Evolutionary conservation across 192 early-diverging fungal genomes (phyloP), one percentile per base, ranked within the genome.

Genomic region (Coemansia erecta): DNA sequence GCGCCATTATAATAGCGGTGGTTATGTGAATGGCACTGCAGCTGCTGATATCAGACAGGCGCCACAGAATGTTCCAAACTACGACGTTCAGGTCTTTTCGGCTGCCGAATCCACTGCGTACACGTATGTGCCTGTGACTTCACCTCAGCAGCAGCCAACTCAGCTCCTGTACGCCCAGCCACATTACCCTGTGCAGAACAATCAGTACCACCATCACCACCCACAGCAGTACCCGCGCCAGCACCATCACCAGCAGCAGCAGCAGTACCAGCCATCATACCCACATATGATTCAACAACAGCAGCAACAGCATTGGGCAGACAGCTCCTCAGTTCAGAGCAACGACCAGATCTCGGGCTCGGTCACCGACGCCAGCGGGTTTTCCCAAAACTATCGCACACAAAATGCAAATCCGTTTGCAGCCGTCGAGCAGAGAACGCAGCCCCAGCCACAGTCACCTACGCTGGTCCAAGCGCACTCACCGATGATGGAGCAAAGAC

Each of bases 291-390:
- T 26, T n/a, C 59, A 17, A 18, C 62, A 45, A 17, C 54, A 56
- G 63, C 60, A 11, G 59, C 60, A 22, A 63, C 52, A 52, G 46
- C 41, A 45, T 22, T 17, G 55, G 73, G n/a, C 50, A 24, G 73
- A 77, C 56, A 64, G 61, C 8, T 56, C 60, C 4, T 70, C 68
- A 37, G 68, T 57, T 2, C 60, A 60, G 54, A 77, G 68, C 57
- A 77, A 70, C 53, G 68, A 70, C 47, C 73, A 77, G 52, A 60
- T 66, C 50, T 77, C 73, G 17, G 64, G 56, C 35, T 66, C 73
- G 17, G 40, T 63, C 39, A 77, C 73, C 6, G 73, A 77, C 14
- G 64, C 56, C 45, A 77, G 73, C 53, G 61, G 64, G 6, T 66
- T 63, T 44, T 77, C 73, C 31, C 73, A 76, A 53, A 48, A 63